These are phyloP conservation scores for Neurospora sp. DNA, from an alignment of 495 filamentous ascomycete species.

Conservation along the genomic window DNA sequence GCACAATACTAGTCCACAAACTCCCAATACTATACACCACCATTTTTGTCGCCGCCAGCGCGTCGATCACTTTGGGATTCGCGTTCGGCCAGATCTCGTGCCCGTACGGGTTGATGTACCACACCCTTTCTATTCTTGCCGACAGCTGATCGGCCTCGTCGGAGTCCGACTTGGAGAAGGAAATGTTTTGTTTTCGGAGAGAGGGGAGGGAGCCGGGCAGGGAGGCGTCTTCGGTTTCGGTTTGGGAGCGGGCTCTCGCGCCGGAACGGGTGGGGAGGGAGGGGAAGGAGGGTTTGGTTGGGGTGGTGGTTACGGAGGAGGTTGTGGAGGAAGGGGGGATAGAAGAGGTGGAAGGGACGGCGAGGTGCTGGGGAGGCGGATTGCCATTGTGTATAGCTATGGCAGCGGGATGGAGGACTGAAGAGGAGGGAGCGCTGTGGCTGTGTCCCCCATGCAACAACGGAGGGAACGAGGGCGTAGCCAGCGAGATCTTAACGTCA, in stretches of 20 bases:
- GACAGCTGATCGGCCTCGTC: conserved; percentile 52
- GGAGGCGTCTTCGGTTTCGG: conserved; percentile 62
- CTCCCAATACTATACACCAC: conserved; percentile 87
- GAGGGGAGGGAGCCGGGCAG: conserved; percentile 74
- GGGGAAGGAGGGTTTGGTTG: not conserved
- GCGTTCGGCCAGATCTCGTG: conserved; percentile 72
- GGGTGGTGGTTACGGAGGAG: not conserved
- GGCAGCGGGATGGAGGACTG: conserved; percentile 5
- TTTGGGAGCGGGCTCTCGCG: conserved; percentile 41
- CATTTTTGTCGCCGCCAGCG: conserved; percentile 48
- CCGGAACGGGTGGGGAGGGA: conserved; percentile 1
- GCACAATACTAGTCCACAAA: conserved; percentile 72
- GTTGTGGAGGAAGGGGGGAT: not conserved
- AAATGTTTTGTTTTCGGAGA: conserved; percentile 67
- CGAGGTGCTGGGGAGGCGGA: too few species aligned
- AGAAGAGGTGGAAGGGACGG: too few species aligned
- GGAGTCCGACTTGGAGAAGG: conserved; percentile 52
- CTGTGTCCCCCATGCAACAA: not conserved
- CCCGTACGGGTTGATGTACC: conserved; percentile 97
- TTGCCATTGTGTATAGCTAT: not conserved
- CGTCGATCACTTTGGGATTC: conserved; percentile 66
- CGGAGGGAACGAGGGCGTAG: not conserved
- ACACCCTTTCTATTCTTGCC: conserved; percentile 68
- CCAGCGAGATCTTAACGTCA: conserved; percentile 20
- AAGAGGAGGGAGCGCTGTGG: conserved; percentile 15